phyloP scores from a whole-genome alignment of 75 land plant species.

The Pinus taeda region DNA sequence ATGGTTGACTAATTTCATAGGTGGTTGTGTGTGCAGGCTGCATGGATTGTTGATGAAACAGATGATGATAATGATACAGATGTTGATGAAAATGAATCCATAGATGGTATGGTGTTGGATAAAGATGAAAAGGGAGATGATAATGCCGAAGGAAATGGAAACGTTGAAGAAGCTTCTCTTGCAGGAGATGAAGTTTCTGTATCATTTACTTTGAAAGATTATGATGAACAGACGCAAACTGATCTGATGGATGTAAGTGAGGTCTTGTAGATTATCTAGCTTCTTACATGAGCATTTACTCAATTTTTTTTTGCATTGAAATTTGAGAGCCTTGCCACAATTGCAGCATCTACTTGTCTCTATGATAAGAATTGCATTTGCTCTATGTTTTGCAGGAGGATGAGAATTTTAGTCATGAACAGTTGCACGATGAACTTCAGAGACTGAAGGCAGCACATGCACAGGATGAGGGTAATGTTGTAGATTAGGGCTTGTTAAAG shows the following conservation, averaged over 20 bases:
- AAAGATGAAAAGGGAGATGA: constrained; percentile 28
- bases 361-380: background rate
- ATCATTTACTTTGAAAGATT: constrained; percentile 23
- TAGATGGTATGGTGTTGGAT: constrained; percentile 68
- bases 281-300: background rate
- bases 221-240: constrained; percentile 48
- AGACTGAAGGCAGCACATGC: constrained; percentile 76
- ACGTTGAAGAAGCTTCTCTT: constrained; percentile 24
- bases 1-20: background rate
- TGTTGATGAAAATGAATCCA: constrained; percentile 29
- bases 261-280: background rate
- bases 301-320: background rate
- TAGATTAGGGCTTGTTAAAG: background rate
- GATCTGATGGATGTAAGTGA: constrained; percentile 56
- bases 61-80: constrained; percentile 45
- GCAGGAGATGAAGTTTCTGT: constrained; percentile 31
- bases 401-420: constrained; percentile 65
- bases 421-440: constrained; percentile 62
- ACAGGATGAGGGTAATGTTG: constrained; percentile 78
- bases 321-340: background rate
- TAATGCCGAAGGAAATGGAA: constrained; percentile 22
- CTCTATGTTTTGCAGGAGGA: constrained; percentile 54
- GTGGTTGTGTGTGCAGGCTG: constrained; percentile 55
- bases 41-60: constrained; percentile 87
- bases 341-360: background rate